Evolutionary conservation across 192 early-diverging fungal species (phyloP).

Genomic region (Rhizoclosmatium sp.): DNA sequence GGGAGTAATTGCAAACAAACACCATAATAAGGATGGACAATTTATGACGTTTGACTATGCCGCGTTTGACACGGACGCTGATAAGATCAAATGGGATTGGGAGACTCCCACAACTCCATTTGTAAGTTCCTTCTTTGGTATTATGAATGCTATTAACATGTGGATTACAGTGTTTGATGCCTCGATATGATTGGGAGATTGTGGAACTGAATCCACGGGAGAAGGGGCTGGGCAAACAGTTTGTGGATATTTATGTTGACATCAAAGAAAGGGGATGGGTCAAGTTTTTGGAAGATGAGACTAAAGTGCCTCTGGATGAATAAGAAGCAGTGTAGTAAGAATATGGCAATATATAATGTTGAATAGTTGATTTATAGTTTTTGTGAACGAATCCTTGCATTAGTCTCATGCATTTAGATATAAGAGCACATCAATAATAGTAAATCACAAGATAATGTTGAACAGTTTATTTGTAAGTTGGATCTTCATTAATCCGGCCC

Average conservation of each 20-base stretch:
- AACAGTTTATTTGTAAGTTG: neutral
- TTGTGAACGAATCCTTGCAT: too few species aligned
- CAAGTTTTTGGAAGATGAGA: neutral
- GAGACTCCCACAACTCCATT: slow-evolving; percentile 28
- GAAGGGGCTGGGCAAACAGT: neutral
- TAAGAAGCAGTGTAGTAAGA: neutral
- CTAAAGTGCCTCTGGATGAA: neutral
- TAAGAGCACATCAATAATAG: neutral
- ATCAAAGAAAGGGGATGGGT: slow-evolving; percentile 13
- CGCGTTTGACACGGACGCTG: slow-evolving; percentile 27
- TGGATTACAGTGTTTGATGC: slow-evolving; percentile 1
- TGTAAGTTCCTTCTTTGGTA: too few species aligned
- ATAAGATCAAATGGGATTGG: slow-evolving; percentile 27
- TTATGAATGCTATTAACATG: too few species aligned
- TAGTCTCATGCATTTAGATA: too few species aligned
- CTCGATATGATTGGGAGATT: slow-evolving; percentile 13
- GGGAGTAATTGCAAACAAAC: slow-evolving; percentile 50
- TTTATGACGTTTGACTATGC: slow-evolving; percentile 32
- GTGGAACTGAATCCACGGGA: neutral
- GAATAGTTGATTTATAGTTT: neutral
- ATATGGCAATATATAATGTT: neutral
- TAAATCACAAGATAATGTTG: neutral
- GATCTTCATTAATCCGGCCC: neutral
- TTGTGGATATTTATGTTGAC: slow-evolving; percentile 17
- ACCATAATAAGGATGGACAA: neutral